Conservation (phyloP, 192 early-diverging fungal species). For the Backusella mclennaniae region DNA sequence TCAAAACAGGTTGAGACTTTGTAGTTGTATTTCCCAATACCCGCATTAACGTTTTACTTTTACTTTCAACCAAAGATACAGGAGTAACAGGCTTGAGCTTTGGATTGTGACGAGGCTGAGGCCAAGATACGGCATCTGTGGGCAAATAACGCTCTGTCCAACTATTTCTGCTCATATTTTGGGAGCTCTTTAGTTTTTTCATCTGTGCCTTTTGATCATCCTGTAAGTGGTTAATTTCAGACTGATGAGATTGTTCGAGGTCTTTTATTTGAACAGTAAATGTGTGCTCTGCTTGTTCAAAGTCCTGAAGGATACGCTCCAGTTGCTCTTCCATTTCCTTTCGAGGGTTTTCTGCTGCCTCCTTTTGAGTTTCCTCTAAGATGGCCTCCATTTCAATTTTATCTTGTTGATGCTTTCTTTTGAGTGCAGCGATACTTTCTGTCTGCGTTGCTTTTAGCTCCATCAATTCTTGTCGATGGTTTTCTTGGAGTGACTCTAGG, state of each 20-base stretch:
- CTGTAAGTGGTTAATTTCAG: constrained; percentile 18
- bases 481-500: constrained; percentile 6
- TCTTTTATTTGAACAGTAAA: constrained; percentile 26
- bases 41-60: constrained; percentile 5
- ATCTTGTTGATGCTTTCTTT: constrained; percentile 25
- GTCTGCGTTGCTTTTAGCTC: constrained; percentile 21
- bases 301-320: constrained; percentile 29
- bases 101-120: constrained; percentile 19
- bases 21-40: not conserved
- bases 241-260: constrained; percentile 28
- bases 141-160: constrained; percentile 24
- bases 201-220: constrained; percentile 22
- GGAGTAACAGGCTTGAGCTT: constrained; percentile 14
- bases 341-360: not conserved
- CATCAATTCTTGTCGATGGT: constrained; percentile 8
- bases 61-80: constrained; percentile 9
- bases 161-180: constrained; percentile 3
- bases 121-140: constrained; percentile 39
- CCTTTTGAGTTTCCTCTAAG: constrained; percentile 16
- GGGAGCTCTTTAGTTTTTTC: constrained; percentile 1
- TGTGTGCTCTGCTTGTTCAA: constrained; percentile 33
- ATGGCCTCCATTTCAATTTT: constrained; percentile 18
- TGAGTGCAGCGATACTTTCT: constrained; percentile 1
- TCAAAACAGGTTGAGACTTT: constrained; percentile 8
- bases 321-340: constrained; percentile 24